phyloP scores from a whole-genome alignment of 2,329 filamentous ascomycete genomes.

The Stylonectria norvegica region DNA sequence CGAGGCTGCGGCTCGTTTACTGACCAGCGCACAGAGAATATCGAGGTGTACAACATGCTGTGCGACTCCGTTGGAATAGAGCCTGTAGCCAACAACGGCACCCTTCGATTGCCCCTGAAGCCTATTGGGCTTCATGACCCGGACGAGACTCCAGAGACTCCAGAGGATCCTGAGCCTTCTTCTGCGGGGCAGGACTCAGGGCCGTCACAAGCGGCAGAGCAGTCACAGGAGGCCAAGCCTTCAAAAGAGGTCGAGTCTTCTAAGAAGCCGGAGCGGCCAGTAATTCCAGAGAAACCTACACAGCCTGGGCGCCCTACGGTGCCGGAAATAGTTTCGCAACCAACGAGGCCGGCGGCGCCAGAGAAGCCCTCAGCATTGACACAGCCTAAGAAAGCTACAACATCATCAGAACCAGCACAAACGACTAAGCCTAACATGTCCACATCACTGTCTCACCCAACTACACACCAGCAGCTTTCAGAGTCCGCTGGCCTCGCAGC shows the following conservation, averaged over 20 bases:
- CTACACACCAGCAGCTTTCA: no score
- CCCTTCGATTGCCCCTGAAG: slow-evolving; percentile 67
- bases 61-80: slow-evolving; percentile 78
- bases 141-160: slow-evolving; percentile 46
- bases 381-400: slow-evolving; percentile 12
- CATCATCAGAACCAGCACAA: slow-evolving; percentile 4
- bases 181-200: neutral
- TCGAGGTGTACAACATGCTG: slow-evolving; percentile 89
- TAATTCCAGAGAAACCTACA: slow-evolving; percentile 7
- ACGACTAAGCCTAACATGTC: slow-evolving; percentile 18
- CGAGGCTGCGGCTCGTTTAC: neutral
- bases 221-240: slow-evolving; percentile 19
- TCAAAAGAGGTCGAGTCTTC: slow-evolving; percentile 10
- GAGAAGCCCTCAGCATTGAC: slow-evolving; percentile 9
- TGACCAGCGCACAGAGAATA: slow-evolving; percentile 66
- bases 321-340: slow-evolving; percentile 9
- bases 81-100: slow-evolving; percentile 83
- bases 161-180: slow-evolving; percentile 48
- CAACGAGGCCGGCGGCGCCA: slow-evolving; percentile 16
- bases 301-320: slow-evolving; percentile 9
- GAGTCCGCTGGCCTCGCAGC: neutral
- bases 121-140: slow-evolving; percentile 60
- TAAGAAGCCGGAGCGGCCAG: slow-evolving; percentile 10
- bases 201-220: neutral
- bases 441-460: no score